These are phyloP conservation scores for Trypethelium eluteriae DNA, from an alignment of 495 filamentous ascomycete species.

Conservation along the genomic window DNA sequence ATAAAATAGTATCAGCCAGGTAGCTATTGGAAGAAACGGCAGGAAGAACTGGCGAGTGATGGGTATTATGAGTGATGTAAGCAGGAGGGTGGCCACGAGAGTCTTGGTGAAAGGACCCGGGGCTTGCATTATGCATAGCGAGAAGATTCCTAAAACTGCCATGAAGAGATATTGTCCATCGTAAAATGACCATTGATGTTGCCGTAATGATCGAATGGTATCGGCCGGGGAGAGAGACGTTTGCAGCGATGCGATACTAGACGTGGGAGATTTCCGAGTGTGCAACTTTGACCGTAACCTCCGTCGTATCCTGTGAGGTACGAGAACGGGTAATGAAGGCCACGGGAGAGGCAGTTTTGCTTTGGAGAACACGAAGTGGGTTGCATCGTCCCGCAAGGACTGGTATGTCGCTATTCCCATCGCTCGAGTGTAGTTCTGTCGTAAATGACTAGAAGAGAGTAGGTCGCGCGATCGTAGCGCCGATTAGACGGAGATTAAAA, in stretches of 20 bases:
- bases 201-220: constrained; percentile 61
- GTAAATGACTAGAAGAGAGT: not conserved
- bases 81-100: constrained; percentile 54
- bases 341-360: constrained; percentile 32
- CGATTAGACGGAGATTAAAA: not conserved
- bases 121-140: constrained; percentile 66
- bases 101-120: constrained; percentile 68
- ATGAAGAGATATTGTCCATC: constrained; percentile 80
- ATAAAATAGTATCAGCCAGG: constrained; percentile 83
- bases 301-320: constrained; percentile 66
- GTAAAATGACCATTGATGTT: constrained; percentile 73
- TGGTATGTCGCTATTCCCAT: constrained; percentile 27
- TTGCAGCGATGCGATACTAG: constrained; percentile 65
- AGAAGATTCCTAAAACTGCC: constrained; percentile 67
- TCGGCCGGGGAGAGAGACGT: constrained; percentile 72
- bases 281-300: constrained; percentile 65
- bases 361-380: constrained; percentile 27
- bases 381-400: constrained; percentile 24
- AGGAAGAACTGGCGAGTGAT: constrained; percentile 85
- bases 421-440: not conserved
- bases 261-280: constrained; percentile 60
- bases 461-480: not conserved
- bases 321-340: constrained; percentile 43
- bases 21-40: constrained; percentile 74
- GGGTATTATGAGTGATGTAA: constrained; percentile 69